phyloP scores from a whole-genome alignment of 768 basidiomycete species.

The Lactarius hatsudake region DNA sequence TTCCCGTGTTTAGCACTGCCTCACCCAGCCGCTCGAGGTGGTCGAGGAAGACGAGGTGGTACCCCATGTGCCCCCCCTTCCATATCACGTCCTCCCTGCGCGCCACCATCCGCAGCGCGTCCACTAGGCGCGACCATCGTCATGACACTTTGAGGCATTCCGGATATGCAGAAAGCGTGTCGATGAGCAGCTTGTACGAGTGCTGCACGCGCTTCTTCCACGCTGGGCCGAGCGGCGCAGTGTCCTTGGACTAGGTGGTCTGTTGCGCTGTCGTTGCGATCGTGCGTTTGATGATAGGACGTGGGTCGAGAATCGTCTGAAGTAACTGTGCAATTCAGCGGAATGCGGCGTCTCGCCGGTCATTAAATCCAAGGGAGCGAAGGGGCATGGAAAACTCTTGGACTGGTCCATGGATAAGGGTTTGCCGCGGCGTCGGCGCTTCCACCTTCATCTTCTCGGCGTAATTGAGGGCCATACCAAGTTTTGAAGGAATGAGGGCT shows the following conservation, averaged over 20 bases:
- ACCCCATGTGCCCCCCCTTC: no score
- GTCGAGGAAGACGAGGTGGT: no score
- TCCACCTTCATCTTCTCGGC: no score
- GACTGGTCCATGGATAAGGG: no score
- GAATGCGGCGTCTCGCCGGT: conserved; percentile 51
- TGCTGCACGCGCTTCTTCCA: conserved; percentile 14
- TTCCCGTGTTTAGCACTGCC: neutral
- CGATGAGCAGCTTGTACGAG: conserved; percentile 20
- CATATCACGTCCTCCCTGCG: no score
- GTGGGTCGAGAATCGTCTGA: conserved; percentile 47
- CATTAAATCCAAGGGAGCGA: neutral
- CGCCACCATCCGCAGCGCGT: no score
- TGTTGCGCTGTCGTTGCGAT: conserved; percentile 35
- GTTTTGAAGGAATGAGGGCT: no score
- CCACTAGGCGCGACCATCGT: conserved; percentile 11
- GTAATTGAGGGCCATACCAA: no score
- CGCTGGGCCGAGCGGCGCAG: neutral
- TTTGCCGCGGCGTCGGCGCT: no score
- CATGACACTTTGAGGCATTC: conserved; percentile 12
- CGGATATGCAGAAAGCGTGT: neutral
- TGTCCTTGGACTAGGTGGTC: conserved; percentile 47
- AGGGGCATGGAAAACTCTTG: no score
- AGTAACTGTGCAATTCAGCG: conserved; percentile 55
- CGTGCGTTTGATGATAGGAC: conserved; percentile 32
- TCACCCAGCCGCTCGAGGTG: conserved; percentile 8